These are phyloP conservation scores for Globisporangium parvum DNA, from an alignment of 352 stramenopile species.

Conservation along the genomic window DNA sequence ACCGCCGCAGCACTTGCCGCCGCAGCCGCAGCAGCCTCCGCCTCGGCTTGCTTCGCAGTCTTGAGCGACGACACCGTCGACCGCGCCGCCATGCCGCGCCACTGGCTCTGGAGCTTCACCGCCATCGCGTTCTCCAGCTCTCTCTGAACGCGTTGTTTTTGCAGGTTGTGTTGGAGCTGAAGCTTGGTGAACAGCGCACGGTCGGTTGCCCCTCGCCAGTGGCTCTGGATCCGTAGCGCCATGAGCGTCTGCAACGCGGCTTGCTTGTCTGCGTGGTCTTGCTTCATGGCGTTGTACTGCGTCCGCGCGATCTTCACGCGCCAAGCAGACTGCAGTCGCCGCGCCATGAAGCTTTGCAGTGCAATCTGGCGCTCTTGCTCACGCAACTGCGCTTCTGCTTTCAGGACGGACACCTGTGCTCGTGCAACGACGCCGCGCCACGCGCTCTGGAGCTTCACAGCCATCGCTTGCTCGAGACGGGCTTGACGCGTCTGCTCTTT, in stretches of 20 bases:
- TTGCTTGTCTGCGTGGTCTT: neutral
- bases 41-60: constrained; percentile 1
- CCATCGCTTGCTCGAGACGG: neutral
- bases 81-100: constrained; percentile 12
- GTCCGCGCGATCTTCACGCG: constrained; percentile 8
- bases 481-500: neutral
- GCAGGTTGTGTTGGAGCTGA: neutral
- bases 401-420: neutral
- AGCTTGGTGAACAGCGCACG: neutral
- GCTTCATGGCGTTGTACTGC: constrained; percentile 2
- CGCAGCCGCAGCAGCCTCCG: neutral
- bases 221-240: constrained; percentile 9
- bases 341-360: constrained; percentile 17
- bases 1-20: constrained; percentile 12
- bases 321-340: constrained; percentile 29
- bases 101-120: constrained; percentile 18
- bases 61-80: constrained; percentile 9
- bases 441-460: constrained; percentile 8
- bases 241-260: constrained; percentile 11
- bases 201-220: constrained; percentile 3
- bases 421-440: constrained; percentile 14
- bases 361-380: constrained; percentile 11
- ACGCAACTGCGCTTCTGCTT: constrained; percentile 12
- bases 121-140: constrained; percentile 10
- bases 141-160: neutral